phyloP scores from a whole-genome alignment of 225 moss, liverwort and hornwort genomes.

The Marchantia polymorpha region DNA sequence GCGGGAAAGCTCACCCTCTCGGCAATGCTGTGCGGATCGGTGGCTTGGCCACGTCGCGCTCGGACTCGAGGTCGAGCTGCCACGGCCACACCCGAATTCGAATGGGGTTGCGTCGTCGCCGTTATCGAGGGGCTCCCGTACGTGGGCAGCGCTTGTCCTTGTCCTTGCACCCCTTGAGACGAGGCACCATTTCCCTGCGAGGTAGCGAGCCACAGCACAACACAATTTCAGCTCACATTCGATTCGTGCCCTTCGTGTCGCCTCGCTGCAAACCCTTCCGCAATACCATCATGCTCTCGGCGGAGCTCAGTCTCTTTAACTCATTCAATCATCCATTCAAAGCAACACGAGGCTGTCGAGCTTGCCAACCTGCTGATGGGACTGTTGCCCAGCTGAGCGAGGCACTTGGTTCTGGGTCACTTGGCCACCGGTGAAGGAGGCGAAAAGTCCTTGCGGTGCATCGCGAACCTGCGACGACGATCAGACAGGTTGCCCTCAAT shows the following conservation, averaged over 20 bases:
- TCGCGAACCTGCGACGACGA: conserved; percentile 42
- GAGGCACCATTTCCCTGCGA: conserved; percentile 45
- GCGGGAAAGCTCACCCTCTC: conserved; percentile 65
- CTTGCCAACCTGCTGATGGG: conserved; percentile 42
- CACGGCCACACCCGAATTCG: conserved; percentile 56
- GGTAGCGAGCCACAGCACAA: neutral
- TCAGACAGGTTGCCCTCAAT: conserved; percentile 5
- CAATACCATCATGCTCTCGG: neutral
- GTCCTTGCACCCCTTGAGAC: conserved; percentile 35
- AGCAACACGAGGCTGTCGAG: neutral
- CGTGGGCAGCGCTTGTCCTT: conserved; percentile 51
- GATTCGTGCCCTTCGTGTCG: too few relatives aligned
- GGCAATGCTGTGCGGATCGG: conserved; percentile 99
- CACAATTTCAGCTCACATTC: conserved; percentile 3
- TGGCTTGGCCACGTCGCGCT: conserved; percentile 95
- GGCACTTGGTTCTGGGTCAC: conserved; percentile 41
- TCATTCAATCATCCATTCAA: neutral
- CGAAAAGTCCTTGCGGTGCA: conserved; percentile 40
- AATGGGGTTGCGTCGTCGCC: conserved; percentile 42
- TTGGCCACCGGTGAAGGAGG: conserved; percentile 34
- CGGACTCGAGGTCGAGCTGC: conserved; percentile 92
- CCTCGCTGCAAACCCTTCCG: neutral
- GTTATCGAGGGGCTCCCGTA: conserved; percentile 46
- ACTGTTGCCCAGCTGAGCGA: conserved; percentile 37
- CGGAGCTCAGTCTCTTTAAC: too few relatives aligned